phyloP scores from a whole-genome alignment of 2,329 filamentous ascomycete genomes.

The Ophiostoma himal-ulmi region DNA sequence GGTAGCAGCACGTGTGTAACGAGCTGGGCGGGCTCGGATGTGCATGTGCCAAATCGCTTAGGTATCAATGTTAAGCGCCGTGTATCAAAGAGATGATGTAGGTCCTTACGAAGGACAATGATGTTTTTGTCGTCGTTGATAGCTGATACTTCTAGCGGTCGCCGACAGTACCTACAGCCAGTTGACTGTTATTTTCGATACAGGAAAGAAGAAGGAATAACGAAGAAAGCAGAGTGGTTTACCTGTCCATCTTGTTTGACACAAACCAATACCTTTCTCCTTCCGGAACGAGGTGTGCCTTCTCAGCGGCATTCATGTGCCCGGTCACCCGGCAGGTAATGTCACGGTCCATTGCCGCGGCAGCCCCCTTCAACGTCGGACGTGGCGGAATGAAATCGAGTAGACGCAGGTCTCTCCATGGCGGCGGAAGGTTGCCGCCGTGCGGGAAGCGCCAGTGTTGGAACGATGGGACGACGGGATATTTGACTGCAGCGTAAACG shows the following conservation, averaged over 20 bases:
- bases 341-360: constrained; percentile 17
- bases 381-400: background rate
- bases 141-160: too few relatives aligned
- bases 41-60: too few relatives aligned
- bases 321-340: constrained; percentile 19
- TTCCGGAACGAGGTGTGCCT: constrained; percentile 19
- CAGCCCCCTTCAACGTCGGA: constrained; percentile 6
- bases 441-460: constrained; percentile 18
- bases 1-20: too few relatives aligned
- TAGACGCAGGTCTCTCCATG: constrained; percentile 15
- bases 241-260: constrained; percentile 18
- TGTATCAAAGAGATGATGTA: too few relatives aligned
- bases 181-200: too few relatives aligned
- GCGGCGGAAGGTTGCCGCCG: constrained; percentile 5
- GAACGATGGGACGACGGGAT: constrained; percentile 18
- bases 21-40: too few relatives aligned
- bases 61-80: too few relatives aligned
- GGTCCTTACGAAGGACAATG: too few relatives aligned
- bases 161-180: too few relatives aligned
- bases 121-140: too few relatives aligned
- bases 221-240: background rate
- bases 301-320: constrained; percentile 18
- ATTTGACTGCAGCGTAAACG: constrained; percentile 13
- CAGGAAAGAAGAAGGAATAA: background rate
- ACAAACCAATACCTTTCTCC: constrained; percentile 18